Base-by-base conservation (phyloP, 352 stramenopile genomes). In the Globisporangium okanoganense region DNA sequence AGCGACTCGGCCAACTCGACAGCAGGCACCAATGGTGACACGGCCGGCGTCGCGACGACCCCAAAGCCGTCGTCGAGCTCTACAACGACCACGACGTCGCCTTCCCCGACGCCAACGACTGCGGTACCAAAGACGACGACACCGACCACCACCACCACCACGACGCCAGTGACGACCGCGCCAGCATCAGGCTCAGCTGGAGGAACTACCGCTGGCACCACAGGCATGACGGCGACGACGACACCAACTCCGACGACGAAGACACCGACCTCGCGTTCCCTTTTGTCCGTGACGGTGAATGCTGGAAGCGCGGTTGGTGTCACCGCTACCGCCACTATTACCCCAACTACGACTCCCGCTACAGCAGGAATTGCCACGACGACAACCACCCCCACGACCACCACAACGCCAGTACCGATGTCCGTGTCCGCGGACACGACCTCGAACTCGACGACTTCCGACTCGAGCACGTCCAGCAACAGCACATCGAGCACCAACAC, bases 401-500 rank as follows among this genome's bases (percentile, higher is more conserved):
- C 13, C 25, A 31, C 47, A 16, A 53, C 47, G 12, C 20, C 51
- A 38, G 4, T 13, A 4, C 31, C 10, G 44, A 47, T 61, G 24
- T 27, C 51, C n/a, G 16, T 3, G 18, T 24, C 54, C 14, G 55
- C 22, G 22, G 38, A 24, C 25, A 13, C 8, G 25, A 18, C n/a
- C 16, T 41, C 22, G 35, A 65, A 48, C 52, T 31, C 58, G 35
- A 66, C 58, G 47, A 33, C 29, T 33, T 6, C 33, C 10, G 16
- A 43, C 10, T 25, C 51, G 4, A 41, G 35, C 18, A 48, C 53
- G 5, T 53, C 60, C 20, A 35, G 35, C 2, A 59, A 48, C 52
- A 53, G 14, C 8, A 55, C 66, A n/a, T 29, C 54, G 52, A 66
- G 40, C 61, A 51, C 22, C 29, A 72, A 62, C 58, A 58, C 14